Evolutionary conservation across 2,329 filamentous ascomycete species (phyloP).

Genomic region (Daldinia eschscholtzii): DNA sequence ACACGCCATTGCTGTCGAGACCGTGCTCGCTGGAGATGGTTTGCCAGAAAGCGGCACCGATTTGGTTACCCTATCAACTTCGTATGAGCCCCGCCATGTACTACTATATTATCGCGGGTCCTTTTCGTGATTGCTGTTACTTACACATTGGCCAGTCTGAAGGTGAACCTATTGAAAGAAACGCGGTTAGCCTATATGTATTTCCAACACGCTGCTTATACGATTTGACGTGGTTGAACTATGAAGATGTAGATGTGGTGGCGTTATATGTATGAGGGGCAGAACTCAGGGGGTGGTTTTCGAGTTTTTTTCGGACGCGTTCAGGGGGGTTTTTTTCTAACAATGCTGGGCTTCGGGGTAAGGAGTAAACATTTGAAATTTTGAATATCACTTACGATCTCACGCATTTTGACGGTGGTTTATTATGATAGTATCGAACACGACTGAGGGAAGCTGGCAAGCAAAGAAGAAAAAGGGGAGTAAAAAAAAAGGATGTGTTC

Average conservation of each 20-base stretch:
- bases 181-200: slow-evolving; percentile 63
- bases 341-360: background rate
- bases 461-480: slow-evolving; percentile 33
- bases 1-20: slow-evolving; percentile 97
- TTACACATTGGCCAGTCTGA: slow-evolving; percentile 99
- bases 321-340: slow-evolving; percentile 34
- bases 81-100: slow-evolving; percentile 50
- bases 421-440: slow-evolving; percentile 46
- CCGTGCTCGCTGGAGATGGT: slow-evolving; percentile 92
- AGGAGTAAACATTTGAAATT: slow-evolving; percentile 42
- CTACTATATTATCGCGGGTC: slow-evolving; percentile 31
- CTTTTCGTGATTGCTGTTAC: slow-evolving; percentile 56
- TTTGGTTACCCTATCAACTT: slow-evolving; percentile 92
- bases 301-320: slow-evolving; percentile 55
- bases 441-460: slow-evolving; percentile 46
- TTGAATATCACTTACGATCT: slow-evolving; percentile 71
- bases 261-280: slow-evolving; percentile 45
- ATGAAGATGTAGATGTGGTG: background rate
- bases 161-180: slow-evolving; percentile 86
- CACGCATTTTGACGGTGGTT: slow-evolving; percentile 73
- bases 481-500: slow-evolving; percentile 44
- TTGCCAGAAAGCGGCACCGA: slow-evolving; percentile 99
- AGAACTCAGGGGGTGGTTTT: slow-evolving; percentile 51
- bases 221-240: background rate
- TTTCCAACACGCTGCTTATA: slow-evolving; percentile 3